These are phyloP conservation scores for Caryopteris hybrid DNA, from an alignment of 305 asterid genomes.

Conservation along the genomic window DNA sequence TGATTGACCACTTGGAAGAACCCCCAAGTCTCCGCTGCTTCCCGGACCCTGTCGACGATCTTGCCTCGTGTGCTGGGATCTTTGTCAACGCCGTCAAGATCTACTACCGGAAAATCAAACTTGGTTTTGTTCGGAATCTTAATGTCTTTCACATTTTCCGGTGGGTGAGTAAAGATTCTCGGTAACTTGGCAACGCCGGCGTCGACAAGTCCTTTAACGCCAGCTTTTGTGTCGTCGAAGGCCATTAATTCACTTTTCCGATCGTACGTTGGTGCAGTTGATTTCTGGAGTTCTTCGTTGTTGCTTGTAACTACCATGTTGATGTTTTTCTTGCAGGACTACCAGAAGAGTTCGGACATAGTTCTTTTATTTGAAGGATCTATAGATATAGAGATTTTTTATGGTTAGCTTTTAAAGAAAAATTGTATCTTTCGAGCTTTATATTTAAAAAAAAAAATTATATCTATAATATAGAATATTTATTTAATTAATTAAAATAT, in stretches of 20 bases:
- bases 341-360: not conserved
- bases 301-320: conserved; percentile 14
- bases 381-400: too few species aligned
- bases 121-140: not conserved
- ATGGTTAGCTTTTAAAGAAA: too few species aligned
- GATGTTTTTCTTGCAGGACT: not conserved
- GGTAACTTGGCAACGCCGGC: conserved; percentile 26
- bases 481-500: too few species aligned
- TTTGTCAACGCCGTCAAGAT: conserved; percentile 5
- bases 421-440: too few species aligned
- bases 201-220: conserved; percentile 49
- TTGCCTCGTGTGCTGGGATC: not conserved
- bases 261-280: conserved; percentile 7
- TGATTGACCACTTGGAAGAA: conserved; percentile 31
- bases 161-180: conserved; percentile 27
- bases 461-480: too few species aligned
- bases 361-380: too few species aligned
- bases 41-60: conserved; percentile 10
- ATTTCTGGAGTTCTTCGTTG: not conserved
- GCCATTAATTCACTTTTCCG: conserved; percentile 27
- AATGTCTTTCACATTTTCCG: conserved; percentile 8
- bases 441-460: too few species aligned
- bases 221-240: conserved; percentile 44
- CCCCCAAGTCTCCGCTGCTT: conserved; percentile 29
- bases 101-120: conserved; percentile 21